Base-by-base conservation (phyloP, 169 alveolate genomes). In the Plasmodium cynomolgi region DNA sequence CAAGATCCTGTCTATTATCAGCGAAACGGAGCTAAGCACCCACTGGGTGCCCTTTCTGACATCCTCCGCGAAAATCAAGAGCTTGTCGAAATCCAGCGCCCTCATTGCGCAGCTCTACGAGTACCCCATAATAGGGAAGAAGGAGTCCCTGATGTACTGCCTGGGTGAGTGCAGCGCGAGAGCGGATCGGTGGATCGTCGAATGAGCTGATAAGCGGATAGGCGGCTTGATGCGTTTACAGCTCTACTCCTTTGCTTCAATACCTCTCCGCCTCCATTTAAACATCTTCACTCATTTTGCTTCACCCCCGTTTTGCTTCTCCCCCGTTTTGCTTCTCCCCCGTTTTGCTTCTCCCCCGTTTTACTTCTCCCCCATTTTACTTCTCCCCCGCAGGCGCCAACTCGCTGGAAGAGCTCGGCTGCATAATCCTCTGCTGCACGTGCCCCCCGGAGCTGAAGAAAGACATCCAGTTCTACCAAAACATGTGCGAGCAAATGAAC, bases 11-110 rank as follows among this genome's bases (percentile, higher is more conserved):
- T 83, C 96, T 6, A 95, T 95, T 39, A 11, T 95, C 17, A 93
- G 83, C 74, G 97, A 95, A 81, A 93, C 96, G 33, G 97, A 95
- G 56, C 26, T 95, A 82, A 93, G 96, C 41, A 92, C 91, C 7
- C 91, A 88, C 34, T 95, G 97, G 97, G 97, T 96, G 4, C 97
- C 97, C 17, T 93, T 93, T 37, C 88, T 95, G 79, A 93, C 93
- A 41, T 75, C 83, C n/a, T 95, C 97, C 7, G 81, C 83, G 79
- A 92, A 74, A 74, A 95, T 91, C 54, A 39, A 83, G 11, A 73
- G 58, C 50, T 83, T 91, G 56, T 92, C 95, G 50, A 93, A 90
- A 72, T 91, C 97, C 3, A 91, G 96, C 29, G 96, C 95, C 58
- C 37, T 96, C 33, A 84, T 96, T 29, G 29, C 96, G 9, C 97